Base-by-base conservation (phyloP, 176 grass and related monocot species). In the Oryza coarctata region DNA sequence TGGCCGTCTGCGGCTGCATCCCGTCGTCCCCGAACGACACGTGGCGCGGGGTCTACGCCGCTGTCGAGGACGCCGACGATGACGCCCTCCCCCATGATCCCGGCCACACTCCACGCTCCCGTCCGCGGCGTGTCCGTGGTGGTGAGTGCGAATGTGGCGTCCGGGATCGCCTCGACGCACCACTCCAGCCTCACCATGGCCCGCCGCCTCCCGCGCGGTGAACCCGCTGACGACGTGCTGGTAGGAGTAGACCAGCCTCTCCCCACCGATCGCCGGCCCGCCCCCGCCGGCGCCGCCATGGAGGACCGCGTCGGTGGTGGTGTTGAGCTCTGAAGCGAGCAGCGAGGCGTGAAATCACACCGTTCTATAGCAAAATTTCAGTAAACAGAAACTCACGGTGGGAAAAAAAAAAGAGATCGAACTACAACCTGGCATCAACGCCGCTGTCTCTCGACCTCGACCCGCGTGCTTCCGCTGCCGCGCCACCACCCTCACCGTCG, bases 21-120 rank as follows among this genome's bases (percentile, higher is more conserved):
- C 88, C 88, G 0, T 52, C 80, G 23, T 89, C 84, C 3, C 39
- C 0, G 65, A 80, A 94, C 0, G 81, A 94, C 0, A 33, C 80
- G 35, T 94, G 92, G 2, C 68, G 70, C 30, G 89, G 89, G 84
- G 66, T 87, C 83, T 12, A 94, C 27, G 29, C 92, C 92, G 18
- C 83, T 87, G 67, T 95, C 87, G 7, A 90, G 70, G 1, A 95
- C 34, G 5, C 57, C 90, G 0, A 95, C 86, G 45, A 94, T 87
- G 65, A 89, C 29, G 52, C 92, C 92, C 34, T 91, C 92, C 6
- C 92, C 92, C 88, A 89, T 91, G 81, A 25, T 89, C 0, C 77
- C 22, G 1, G 18, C 58, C 5, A 39, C 75, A 36, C 83, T 84
- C 89, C 87, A 91, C 34, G 69, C 8, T 9, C 89, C 82, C 27